phyloP scores from a whole-genome alignment of 495 filamentous ascomycete genomes.

The Aspergillus taichungensis region DNA sequence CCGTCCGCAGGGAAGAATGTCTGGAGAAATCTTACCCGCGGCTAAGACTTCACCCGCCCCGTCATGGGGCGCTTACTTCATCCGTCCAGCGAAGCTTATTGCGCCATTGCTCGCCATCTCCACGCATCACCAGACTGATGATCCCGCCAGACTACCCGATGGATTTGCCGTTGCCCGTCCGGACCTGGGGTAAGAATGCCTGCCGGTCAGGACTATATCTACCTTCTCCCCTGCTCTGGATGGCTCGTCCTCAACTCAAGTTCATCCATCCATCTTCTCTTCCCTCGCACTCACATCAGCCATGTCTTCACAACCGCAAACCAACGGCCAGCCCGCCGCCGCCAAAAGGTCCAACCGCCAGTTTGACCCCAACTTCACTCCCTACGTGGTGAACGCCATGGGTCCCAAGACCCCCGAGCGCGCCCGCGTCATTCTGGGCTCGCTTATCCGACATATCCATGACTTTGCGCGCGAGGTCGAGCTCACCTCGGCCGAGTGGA shows the following conservation, averaged over 20 bases:
- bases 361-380: slow-evolving; percentile 71
- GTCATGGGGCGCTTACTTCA: too few relatives aligned
- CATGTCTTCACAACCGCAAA: slow-evolving; percentile 7
- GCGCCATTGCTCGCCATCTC: too few relatives aligned
- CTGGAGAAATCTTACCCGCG: too few relatives aligned
- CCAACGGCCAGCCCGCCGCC: slow-evolving; percentile 16
- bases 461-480: slow-evolving; percentile 78
- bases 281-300: background rate
- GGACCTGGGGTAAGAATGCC: too few relatives aligned
- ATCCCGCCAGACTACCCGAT: too few relatives aligned
- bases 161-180: too few relatives aligned
- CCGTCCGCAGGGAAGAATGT: too few relatives aligned
- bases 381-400: slow-evolving; percentile 65
- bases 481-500: slow-evolving; percentile 72
- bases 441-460: slow-evolving; percentile 68
- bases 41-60: too few relatives aligned
- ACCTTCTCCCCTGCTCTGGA: background rate
- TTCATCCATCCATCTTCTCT: background rate
- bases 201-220: background rate
- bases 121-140: too few relatives aligned
- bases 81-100: too few relatives aligned
- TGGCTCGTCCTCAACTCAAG: background rate
- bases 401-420: slow-evolving; percentile 63
- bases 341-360: slow-evolving; percentile 13
- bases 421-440: slow-evolving; percentile 53